Base-by-base conservation (phyloP, 2,329 filamentous ascomycete genomes). In the Chalaropsis ovoidea region DNA sequence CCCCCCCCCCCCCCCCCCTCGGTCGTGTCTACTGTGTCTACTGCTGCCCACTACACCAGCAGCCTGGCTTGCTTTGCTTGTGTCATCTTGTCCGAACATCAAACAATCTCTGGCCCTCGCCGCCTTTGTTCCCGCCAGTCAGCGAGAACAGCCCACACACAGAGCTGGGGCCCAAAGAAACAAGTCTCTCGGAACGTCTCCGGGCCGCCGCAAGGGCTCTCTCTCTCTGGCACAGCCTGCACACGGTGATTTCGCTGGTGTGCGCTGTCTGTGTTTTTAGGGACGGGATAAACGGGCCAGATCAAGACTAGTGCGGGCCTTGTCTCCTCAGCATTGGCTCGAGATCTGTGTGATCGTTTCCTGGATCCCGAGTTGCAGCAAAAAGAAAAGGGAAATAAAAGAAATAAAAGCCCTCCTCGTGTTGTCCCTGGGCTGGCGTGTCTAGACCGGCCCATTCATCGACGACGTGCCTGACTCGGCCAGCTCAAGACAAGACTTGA, bases 1-100 rank as follows among this genome's bases (percentile, higher is more conserved):
- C 7, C 7, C 31, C 3, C 7, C 7, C 3, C 7, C 3, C 31
- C 35, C 8, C 35, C 8, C 8, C 35, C 8, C 35, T 39, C 47
- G 5, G 13, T 43, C 17, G 42, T n/a, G 13, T 15, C 42, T 43
- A n/a, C n/a, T n/a, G n/a, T n/a, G 49, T 27, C 11, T 56, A 17
- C 52, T 31, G 39, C 52, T 17, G 27, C 27, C 49, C 52, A 58
- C 17, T 22, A 39, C n/a, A 17, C 43, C 4, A 31, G 24, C 52
- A 58, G 8, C 15, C 27, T 31, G 47, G 10, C 27, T 58, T 5
- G 24, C 22, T 54, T 58, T 52, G 47, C 52, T 35, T 58, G 52
- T 58, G 52, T 58, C 52, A 58, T 58, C 24, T 58, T 19, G 27
- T 15, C 35, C 52, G 52, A 58, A 19, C 52, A 58, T 58, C 52